Percentiles rank a stretch among this genome's conserved stretches.
Evolutionary conservation across 371 early-diverging fungal genomes (phyloP).

Genomic region (Mucor circinelloides): DNA sequence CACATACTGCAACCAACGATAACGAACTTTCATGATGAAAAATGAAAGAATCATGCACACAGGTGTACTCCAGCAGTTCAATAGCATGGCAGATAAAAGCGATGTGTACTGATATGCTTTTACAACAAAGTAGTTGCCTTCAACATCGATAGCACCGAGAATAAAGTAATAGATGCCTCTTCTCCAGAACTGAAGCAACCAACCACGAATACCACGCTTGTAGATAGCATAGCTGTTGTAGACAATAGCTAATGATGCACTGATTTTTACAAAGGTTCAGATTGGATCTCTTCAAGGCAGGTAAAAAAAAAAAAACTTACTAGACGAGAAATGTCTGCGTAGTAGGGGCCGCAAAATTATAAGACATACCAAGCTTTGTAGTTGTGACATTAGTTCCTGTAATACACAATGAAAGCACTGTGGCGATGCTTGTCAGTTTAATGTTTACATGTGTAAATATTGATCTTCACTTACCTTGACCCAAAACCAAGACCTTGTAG

Average conservation of each 20-base stretch:
- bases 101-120: constrained; percentile 76
- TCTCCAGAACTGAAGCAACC: constrained; percentile 47
- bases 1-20: constrained; percentile 62
- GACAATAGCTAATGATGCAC: constrained; percentile 57
- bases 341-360: constrained; percentile 63
- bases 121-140: constrained; percentile 78
- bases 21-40: constrained; percentile 60
- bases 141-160: constrained; percentile 70
- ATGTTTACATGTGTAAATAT: background rate
- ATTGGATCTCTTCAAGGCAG: background rate
- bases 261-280: background rate
- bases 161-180: constrained; percentile 54
- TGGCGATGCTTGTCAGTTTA: background rate
- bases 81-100: constrained; percentile 68
- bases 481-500: constrained; percentile 21
- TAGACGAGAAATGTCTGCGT: constrained; percentile 70
- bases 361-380: constrained; percentile 50
- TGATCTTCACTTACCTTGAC: constrained; percentile 18
- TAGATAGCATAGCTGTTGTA: constrained; percentile 61
- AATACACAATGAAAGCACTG: constrained; percentile 68
- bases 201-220: constrained; percentile 53
- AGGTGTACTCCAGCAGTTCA: constrained; percentile 76
- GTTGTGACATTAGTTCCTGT: constrained; percentile 66
- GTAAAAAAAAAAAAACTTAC: background rate
- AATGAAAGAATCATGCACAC: constrained; percentile 64